These are phyloP conservation scores for Syzygium grande DNA, from an alignment of 345 rosid species.

Conservation along the genomic window DNA sequence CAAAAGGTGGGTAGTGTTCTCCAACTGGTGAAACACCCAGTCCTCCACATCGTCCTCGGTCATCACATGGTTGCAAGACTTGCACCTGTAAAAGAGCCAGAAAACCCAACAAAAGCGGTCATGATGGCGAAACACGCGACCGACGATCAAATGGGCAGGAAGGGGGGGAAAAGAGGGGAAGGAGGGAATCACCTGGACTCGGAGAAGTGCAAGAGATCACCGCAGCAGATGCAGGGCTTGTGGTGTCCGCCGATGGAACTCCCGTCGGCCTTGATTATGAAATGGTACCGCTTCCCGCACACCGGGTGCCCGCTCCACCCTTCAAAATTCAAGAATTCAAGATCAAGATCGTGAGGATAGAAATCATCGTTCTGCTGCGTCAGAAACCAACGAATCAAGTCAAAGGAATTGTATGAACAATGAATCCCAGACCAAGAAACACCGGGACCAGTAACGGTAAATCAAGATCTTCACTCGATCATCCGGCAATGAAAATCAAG, in stretches of 20 bases:
- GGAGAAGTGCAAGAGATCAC: constrained; percentile 33
- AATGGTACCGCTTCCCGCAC: constrained; percentile 60
- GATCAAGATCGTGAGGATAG: background rate
- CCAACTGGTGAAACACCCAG: constrained; percentile 56
- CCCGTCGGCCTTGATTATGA: constrained; percentile 55
- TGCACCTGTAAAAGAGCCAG: constrained; percentile 24
- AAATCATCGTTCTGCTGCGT: background rate
- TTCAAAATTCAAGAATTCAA: background rate
- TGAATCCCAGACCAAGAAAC: background rate
- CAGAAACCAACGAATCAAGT: background rate
- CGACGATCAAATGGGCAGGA: background rate
- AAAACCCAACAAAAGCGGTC: background rate
- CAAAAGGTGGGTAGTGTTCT: constrained; percentile 57
- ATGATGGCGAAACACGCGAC: background rate
- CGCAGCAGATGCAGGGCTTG: constrained; percentile 51
- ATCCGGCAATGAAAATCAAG: background rate
- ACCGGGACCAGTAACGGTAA: background rate
- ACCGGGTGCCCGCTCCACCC: constrained; percentile 78
- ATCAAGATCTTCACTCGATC: background rate
- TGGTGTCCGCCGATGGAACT: constrained; percentile 43
- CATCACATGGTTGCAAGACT: constrained; percentile 37
- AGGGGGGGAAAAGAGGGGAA: background rate
- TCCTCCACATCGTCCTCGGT: constrained; percentile 46
- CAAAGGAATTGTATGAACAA: background rate
- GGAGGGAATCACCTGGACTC: constrained; percentile 35